Conservation (phyloP, 352 stramenopile genomes). For the Pythium scleroteichum region DNA sequence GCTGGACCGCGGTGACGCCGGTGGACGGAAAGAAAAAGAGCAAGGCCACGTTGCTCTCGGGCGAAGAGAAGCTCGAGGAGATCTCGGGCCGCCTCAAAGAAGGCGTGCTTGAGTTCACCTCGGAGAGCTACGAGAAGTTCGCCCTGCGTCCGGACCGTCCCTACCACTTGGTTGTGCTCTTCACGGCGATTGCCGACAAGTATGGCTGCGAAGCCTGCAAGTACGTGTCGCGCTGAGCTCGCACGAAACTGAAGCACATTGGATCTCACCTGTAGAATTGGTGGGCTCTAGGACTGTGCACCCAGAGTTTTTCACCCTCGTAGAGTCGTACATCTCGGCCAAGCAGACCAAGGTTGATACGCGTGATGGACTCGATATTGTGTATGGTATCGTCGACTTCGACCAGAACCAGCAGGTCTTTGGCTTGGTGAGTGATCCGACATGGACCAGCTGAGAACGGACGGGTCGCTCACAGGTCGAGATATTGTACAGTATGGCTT, state of each 20-base stretch:
- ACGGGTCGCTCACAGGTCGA: not conserved
- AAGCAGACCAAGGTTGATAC: constrained; percentile 78
- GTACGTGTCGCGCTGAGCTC: constrained; percentile 31
- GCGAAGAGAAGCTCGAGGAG: constrained; percentile 65
- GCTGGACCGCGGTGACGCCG: constrained; percentile 25
- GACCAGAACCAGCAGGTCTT: constrained; percentile 69
- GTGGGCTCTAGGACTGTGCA: constrained; percentile 44
- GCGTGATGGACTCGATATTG: constrained; percentile 72
- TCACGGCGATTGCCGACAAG: constrained; percentile 74
- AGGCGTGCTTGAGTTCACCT: constrained; percentile 60
- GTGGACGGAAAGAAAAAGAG: constrained; percentile 44
- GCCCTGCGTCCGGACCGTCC: constrained; percentile 66
- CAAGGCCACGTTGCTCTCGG: constrained; percentile 33
- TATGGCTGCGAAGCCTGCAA: constrained; percentile 77
- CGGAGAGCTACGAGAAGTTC: constrained; percentile 57
- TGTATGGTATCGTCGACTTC: constrained; percentile 81
- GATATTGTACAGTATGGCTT: constrained; percentile 56
- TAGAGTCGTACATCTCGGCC: constrained; percentile 58
- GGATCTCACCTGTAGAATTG: not conserved
- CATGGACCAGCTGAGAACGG: not conserved
- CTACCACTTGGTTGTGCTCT: constrained; percentile 80
- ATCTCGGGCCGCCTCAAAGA: constrained; percentile 52
- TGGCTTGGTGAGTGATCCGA: constrained; percentile 37
- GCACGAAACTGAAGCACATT: not conserved
- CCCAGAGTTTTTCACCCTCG: constrained; percentile 67